These are phyloP conservation scores for Ceratopteris richardii DNA, from an alignment of 75 land plant species.

Conservation along the genomic window DNA sequence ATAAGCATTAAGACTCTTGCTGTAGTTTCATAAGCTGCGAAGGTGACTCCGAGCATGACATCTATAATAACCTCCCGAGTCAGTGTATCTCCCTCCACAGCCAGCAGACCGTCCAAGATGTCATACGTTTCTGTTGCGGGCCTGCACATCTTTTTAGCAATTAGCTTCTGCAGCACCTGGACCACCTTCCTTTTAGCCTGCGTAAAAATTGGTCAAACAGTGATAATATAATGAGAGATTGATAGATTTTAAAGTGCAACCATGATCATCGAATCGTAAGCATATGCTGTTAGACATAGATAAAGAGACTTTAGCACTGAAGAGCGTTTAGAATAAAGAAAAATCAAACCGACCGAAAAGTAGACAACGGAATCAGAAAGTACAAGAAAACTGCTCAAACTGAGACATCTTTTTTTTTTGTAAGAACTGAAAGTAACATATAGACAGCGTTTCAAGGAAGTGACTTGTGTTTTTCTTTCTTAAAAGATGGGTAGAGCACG, in stretches of 20 bases:
- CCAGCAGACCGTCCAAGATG: neutral
- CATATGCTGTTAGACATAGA: too few species aligned
- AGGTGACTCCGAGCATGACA: constrained; percentile 1
- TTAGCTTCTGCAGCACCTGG: neutral
- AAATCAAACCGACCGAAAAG: too few species aligned
- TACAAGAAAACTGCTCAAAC: too few species aligned
- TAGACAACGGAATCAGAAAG: too few species aligned
- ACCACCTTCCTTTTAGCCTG: constrained; percentile 1
- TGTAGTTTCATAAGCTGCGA: constrained; percentile 4
- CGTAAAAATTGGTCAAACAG: neutral
- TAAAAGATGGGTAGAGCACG: too few species aligned
- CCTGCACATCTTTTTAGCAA: neutral
- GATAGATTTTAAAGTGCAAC: neutral
- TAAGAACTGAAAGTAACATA: too few species aligned
- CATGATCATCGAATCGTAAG: too few species aligned
- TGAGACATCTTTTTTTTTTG: too few species aligned
- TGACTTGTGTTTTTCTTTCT: too few species aligned
- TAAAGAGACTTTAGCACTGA: too few species aligned
- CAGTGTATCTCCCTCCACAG: constrained; percentile 1
- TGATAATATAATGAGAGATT: neutral
- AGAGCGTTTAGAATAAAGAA: too few species aligned
- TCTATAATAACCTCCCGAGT: constrained; percentile 1
- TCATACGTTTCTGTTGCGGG: neutral
- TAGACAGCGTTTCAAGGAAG: too few species aligned
- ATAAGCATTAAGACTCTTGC: neutral